Conservation (phyloP, 345 rosid genomes). For the Cochlearia excelsa region DNA sequence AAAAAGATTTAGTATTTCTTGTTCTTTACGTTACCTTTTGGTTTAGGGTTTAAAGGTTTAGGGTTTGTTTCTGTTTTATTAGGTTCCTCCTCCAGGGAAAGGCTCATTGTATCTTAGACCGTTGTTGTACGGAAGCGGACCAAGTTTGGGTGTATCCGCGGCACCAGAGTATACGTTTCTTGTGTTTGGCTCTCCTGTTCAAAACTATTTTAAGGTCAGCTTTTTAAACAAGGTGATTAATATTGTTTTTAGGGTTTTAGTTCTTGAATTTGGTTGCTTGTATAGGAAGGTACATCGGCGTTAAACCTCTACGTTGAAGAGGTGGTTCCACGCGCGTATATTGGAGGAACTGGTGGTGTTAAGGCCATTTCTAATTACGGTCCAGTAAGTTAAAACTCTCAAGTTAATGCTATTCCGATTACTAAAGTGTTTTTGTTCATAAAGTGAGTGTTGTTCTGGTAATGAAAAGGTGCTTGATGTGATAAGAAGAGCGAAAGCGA, state of each 20-base stretch:
- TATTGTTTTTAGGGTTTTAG: neutral
- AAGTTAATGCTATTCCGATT: neutral
- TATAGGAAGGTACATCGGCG: slow-evolving; percentile 52
- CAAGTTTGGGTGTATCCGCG: slow-evolving; percentile 63
- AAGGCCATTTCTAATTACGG: slow-evolving; percentile 61
- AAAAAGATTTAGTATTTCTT: neutral
- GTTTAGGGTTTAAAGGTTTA: neutral
- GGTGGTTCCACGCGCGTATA: slow-evolving; percentile 53
- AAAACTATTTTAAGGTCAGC: slow-evolving; percentile 71
- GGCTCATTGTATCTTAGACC: slow-evolving; percentile 82
- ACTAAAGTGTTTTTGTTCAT: neutral
- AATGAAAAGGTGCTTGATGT: slow-evolving; percentile 60
- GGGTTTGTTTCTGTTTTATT: neutral
- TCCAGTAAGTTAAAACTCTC: slow-evolving; percentile 49
- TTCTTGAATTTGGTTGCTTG: slow-evolving; percentile 15
- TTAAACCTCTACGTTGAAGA: slow-evolving; percentile 62
- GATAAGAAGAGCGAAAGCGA: slow-evolving; percentile 56
- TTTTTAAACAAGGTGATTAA: neutral
- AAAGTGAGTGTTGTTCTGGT: slow-evolving; percentile 12
- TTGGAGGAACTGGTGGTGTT: slow-evolving; percentile 70
- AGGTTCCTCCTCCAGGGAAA: slow-evolving; percentile 88
- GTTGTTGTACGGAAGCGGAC: slow-evolving; percentile 73
- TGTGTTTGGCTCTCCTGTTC: slow-evolving; percentile 72
- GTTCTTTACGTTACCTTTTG: neutral
- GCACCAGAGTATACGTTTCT: slow-evolving; percentile 77